Base-by-base conservation (phyloP, 129 eudicot species). In the Artemisia tridentata region DNA sequence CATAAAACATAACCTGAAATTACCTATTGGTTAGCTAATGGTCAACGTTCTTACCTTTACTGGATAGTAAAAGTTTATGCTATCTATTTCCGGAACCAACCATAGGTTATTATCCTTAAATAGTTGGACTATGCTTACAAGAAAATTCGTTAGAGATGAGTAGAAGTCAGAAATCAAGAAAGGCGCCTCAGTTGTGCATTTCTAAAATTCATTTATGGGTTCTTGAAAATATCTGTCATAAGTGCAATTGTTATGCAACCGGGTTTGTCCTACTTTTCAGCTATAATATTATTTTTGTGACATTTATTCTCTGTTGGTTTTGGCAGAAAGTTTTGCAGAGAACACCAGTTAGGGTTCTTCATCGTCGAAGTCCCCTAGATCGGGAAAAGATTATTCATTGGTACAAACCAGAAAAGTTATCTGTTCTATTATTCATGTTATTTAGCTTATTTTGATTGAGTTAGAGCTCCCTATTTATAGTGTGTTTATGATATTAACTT, bases 341-440 rank as follows among this genome's bases (percentile, higher is more conserved):
- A 76, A 95, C 97, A 14, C 97, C 97, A 2, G 63, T 95, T 43
- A 86, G 99, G 80, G 99, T 95, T 76, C 91, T 95, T 66, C 99
- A 95, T 72, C 95, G 99, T 20, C 85, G 97, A 81, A 95, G 99
- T 77, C 99, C 99, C 64, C 74, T 95, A 62, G 96, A 73, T 63
- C 92, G 99, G 75, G 96, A 87, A 77, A 95, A 86, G 78, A 84
- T 78, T 82, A 90, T 95, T 65, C 97, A 90, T 65, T 95, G 99
- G 99, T 88, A 81, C 19, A 74, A 20, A 73, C 51, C 81, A 78
- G 9, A 78, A 11, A 58, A 19, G n/a, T 58, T 68, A 38, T 62
- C n/a, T 53, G 63, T 65, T 34, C 27, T 69, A 5, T 50, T 43
- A 3, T 13, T 25, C 15, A 20, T 72, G 53, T 65, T 68, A 11